Evolutionary conservation across 441 rosid genomes (phyloP).

Genomic region (Mallotus repandus): DNA sequence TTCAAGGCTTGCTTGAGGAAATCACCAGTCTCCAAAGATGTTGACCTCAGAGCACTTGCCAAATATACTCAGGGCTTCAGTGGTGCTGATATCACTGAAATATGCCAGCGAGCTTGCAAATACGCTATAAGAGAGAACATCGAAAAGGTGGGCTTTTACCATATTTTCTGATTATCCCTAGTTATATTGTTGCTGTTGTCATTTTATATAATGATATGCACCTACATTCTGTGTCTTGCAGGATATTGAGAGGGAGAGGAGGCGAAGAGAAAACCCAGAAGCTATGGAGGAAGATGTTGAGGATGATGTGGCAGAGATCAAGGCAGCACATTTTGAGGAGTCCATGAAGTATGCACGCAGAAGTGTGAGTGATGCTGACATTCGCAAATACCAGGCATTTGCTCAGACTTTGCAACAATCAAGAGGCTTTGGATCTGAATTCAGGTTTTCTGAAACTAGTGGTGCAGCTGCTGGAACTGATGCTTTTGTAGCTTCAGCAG

Average conservation of each 20-base stretch:
- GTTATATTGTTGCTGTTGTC: not conserved
- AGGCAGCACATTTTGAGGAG: conserved; percentile 72
- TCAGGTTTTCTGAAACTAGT: conserved; percentile 46
- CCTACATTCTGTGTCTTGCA: conserved; percentile 12
- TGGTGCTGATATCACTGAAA: conserved; percentile 77
- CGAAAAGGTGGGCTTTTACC: conserved; percentile 47
- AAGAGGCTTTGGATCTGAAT: conserved; percentile 63
- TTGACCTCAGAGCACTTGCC: conserved; percentile 65
- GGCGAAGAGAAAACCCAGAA: conserved; percentile 54
- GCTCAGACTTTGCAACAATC: conserved; percentile 80
- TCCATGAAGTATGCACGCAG: conserved; percentile 74
- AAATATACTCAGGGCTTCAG: conserved; percentile 69
- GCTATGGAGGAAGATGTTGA: conserved; percentile 76
- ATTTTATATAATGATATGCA: not conserved
- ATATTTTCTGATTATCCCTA: not conserved
- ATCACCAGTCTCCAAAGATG: conserved; percentile 64
- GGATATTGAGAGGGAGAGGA: conserved; percentile 74
- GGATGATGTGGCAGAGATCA: conserved; percentile 64
- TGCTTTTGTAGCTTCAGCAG: conserved; percentile 69
- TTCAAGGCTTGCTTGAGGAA: conserved; percentile 69
- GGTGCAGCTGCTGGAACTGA: conserved; percentile 43
- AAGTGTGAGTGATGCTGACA: conserved; percentile 77
- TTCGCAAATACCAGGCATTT: conserved; percentile 70
- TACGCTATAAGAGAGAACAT: conserved; percentile 75
- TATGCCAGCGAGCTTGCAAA: conserved; percentile 74